phyloP scores from a whole-genome alignment of 1,284 basidiomycete genomes.

The Fomitiporia mediterranea region DNA sequence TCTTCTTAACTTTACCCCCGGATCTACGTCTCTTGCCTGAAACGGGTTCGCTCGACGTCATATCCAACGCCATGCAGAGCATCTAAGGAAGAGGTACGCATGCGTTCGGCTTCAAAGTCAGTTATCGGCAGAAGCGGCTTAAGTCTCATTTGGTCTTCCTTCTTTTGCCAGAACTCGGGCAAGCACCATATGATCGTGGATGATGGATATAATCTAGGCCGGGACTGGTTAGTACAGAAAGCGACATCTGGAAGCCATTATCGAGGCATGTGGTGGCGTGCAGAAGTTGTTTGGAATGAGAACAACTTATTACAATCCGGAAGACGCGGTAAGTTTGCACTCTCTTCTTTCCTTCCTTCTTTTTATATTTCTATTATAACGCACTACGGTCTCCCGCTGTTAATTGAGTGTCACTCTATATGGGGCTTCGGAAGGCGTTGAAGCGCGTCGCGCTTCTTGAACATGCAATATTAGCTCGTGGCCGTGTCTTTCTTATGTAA shows the following conservation, averaged over 20 bases:
- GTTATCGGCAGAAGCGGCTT: too few relatives aligned
- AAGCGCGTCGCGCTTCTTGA: neutral
- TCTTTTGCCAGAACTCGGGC: conserved; percentile 45
- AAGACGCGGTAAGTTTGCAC: conserved; percentile 44
- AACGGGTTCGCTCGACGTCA: neutral
- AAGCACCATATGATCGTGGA: conserved; percentile 68
- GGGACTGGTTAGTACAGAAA: conserved; percentile 64
- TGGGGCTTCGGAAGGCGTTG: neutral
- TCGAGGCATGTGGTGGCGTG: conserved; percentile 63
- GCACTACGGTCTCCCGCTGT: neutral
- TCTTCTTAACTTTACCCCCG: neutral
- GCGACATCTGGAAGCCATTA: conserved; percentile 58
- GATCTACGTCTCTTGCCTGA: neutral
- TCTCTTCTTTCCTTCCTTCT: neutral
- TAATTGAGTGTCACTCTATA: neutral
- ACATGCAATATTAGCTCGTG: neutral
- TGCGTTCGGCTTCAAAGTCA: too few relatives aligned
- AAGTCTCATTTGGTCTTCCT: neutral
- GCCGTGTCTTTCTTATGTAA: neutral
- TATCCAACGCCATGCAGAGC: conserved; percentile 37
- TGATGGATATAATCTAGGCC: conserved; percentile 73
- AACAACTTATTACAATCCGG: conserved; percentile 59
- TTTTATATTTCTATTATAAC: neutral
- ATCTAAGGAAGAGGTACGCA: conserved; percentile 61
- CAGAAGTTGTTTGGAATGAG: conserved; percentile 66